Evolutionary conservation across 371 early-diverging fungal genomes (phyloP).

Genomic region (Entomophthora muscae): DNA sequence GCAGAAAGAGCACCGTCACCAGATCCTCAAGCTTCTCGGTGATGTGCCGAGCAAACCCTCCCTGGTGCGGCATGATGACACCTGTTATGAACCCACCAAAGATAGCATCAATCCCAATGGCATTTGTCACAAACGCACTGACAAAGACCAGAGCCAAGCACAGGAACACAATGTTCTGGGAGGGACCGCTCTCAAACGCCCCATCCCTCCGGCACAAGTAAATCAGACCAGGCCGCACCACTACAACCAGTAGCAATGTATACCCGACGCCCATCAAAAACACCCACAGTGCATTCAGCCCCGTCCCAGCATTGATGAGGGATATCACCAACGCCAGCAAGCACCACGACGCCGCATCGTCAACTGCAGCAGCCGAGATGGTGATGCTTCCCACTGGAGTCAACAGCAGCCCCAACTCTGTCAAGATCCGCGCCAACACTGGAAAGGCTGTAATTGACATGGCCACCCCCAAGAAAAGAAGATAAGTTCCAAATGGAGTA

Average conservation of each 20-base stretch:
- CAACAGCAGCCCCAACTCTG: slow-evolving; percentile 60
- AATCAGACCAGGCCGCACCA: slow-evolving; percentile 31
- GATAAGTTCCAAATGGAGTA: slow-evolving; percentile 37
- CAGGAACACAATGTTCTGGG: slow-evolving; percentile 43
- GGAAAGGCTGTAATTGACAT: slow-evolving; percentile 91
- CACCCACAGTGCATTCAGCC: slow-evolving; percentile 46
- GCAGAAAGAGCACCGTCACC: slow-evolving; percentile 66
- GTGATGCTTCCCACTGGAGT: slow-evolving; percentile 69
- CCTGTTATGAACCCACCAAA: slow-evolving; percentile 86
- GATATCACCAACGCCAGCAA: slow-evolving; percentile 64
- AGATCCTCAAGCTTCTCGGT: slow-evolving; percentile 87
- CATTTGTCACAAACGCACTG: slow-evolving; percentile 64
- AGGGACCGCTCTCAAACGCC: slow-evolving; percentile 34
- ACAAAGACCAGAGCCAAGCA: slow-evolving; percentile 36
- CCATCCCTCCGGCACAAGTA: slow-evolving; percentile 22
- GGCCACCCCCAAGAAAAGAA: slow-evolving; percentile 70
- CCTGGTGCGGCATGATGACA: slow-evolving; percentile 69
- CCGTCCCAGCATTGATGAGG: slow-evolving; percentile 40
- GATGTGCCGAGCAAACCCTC: slow-evolving; percentile 68
- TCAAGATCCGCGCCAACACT: slow-evolving; percentile 79
- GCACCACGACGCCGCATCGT: slow-evolving; percentile 78
- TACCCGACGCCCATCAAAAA: slow-evolving; percentile 42
- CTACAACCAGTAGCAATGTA: slow-evolving; percentile 33
- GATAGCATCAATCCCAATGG: slow-evolving; percentile 78
- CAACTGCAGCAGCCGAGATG: slow-evolving; percentile 70